Percentiles rank a stretch among this genome's conserved stretches.
Conservation (phyloP, 2,329 filamentous ascomycete genomes). For the Diaporthe vaccinii region DNA sequence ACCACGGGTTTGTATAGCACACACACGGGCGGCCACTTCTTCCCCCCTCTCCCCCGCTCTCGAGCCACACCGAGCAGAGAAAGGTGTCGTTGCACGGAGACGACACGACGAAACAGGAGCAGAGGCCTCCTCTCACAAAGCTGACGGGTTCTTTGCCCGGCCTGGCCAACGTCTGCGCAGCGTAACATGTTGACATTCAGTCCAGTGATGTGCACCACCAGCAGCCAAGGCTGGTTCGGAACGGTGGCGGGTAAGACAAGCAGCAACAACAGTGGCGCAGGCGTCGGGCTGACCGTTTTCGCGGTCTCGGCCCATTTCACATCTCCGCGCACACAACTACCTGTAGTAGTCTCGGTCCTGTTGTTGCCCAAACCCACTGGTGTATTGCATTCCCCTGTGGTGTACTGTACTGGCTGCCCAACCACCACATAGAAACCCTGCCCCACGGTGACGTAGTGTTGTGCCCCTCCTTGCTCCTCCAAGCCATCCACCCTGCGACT, state of each 20-base stretch:
- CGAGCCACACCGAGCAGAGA: neutral
- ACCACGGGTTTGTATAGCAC: conserved; percentile 31
- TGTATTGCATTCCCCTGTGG: neutral
- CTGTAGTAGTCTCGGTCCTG: neutral
- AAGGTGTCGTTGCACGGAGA: conserved; percentile 4
- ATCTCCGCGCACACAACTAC: neutral
- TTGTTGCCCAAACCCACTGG: neutral
- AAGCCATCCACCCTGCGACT: neutral
- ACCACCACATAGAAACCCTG: conserved; percentile 14
- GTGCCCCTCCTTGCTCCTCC: neutral
- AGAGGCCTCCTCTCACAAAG: conserved; percentile 20
- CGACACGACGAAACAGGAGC: conserved; percentile 1
- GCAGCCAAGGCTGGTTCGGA: neutral
- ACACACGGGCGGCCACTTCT: conserved; percentile 19
- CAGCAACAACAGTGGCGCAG: conserved; percentile 16
- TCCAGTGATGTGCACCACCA: neutral
- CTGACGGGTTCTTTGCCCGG: neutral
- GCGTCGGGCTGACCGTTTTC: conserved; percentile 15
- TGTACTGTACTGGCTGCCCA: conserved; percentile 24
- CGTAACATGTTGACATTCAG: neutral
- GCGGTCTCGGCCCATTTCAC: conserved; percentile 1
- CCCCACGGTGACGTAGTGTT: conserved; percentile 37
- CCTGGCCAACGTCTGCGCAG: neutral
- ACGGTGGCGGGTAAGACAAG: conserved; percentile 4
- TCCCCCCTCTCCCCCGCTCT: neutral